Evolutionary conservation across 306 rosid species (phyloP), one percentile per base, ranked within the genome.

Genomic region (Acacia crassicarpa): DNA sequence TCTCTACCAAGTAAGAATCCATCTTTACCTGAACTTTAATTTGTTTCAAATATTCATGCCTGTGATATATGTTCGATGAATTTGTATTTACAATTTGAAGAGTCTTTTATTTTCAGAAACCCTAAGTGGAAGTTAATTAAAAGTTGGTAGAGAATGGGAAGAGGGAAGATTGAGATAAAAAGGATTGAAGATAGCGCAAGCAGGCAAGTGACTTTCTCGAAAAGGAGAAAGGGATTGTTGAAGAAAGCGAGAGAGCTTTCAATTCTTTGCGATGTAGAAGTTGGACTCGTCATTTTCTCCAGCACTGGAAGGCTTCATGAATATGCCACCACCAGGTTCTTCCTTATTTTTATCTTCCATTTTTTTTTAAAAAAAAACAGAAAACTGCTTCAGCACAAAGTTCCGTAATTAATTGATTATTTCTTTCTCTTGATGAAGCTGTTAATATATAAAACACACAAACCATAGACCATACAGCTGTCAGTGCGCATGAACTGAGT

Each of bases 171-270:
- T 75, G 93, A 80, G 87, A 94, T 94, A n/a, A 86, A 78, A 81
- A 88, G 93, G 90, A 92, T 94, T 67, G 98, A 89, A 51, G 88
- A 92, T 38, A 79, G 83, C 2, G 90, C 97, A 0, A 89, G 86
- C 86, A 89, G 98, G 81, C 97, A 92, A 89, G 98, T 94, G 78
- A 94, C 98, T 81, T 94, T 94, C 86, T 92, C 98, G 2, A 94
- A 94, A 88, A 89, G 98, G 76, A 87, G 98, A 79, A 92, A 94
- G 84, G 97, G 98, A 19, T 84, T 94, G 88, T 86, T 92, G 69
- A 94, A 94, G 90, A 94, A 94, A 86, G 94, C 98, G 0, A 91
- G 89, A 71, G 98, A 94, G 84, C 82, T 94, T 3, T 92, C 94
- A 8, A 91, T 91, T 77, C 91, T 94, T 58, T 94, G 98, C 40